phyloP scores from a whole-genome alignment of 768 basidiomycete species.

The Mycena crocata region DNA sequence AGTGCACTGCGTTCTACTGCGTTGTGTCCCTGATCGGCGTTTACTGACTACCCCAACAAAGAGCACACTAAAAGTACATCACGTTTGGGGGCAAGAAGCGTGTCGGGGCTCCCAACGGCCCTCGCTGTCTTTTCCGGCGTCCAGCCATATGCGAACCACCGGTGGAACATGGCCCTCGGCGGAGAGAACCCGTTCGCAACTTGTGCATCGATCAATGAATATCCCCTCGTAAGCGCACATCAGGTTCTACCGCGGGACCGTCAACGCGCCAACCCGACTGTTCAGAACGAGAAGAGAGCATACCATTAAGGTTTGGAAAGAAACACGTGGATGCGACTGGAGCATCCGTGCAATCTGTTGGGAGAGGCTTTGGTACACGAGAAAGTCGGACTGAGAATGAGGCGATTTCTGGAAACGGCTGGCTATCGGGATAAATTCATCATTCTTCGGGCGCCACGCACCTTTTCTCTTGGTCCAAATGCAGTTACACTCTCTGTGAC shows the following conservation, averaged over 20 bases:
- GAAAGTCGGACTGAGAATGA: constrained; percentile 76
- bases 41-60: neutral
- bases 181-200: constrained; percentile 75
- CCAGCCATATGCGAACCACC: constrained; percentile 69
- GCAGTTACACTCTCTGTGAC: constrained; percentile 73
- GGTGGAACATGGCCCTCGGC: constrained; percentile 79
- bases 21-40: constrained; percentile 25
- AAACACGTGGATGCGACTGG: constrained; percentile 62
- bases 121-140: constrained; percentile 40
- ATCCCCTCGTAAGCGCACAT: constrained; percentile 68
- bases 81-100: constrained; percentile 51
- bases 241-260: constrained; percentile 52
- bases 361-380: constrained; percentile 72
- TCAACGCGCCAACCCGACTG: neutral
- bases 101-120: constrained; percentile 66
- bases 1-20: neutral
- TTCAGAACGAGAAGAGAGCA: constrained; percentile 21
- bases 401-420: constrained; percentile 69
- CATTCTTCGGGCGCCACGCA: constrained; percentile 38
- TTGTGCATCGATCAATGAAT: constrained; percentile 69
- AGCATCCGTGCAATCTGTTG: constrained; percentile 75
- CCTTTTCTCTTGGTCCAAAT: constrained; percentile 81
- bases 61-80: constrained; percentile 27
- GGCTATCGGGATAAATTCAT: constrained; percentile 6
- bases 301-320: constrained; percentile 67